Evolutionary conservation across 1,284 basidiomycete species (phyloP).

Genomic region (Rhodotorula mucilaginosa): DNA sequence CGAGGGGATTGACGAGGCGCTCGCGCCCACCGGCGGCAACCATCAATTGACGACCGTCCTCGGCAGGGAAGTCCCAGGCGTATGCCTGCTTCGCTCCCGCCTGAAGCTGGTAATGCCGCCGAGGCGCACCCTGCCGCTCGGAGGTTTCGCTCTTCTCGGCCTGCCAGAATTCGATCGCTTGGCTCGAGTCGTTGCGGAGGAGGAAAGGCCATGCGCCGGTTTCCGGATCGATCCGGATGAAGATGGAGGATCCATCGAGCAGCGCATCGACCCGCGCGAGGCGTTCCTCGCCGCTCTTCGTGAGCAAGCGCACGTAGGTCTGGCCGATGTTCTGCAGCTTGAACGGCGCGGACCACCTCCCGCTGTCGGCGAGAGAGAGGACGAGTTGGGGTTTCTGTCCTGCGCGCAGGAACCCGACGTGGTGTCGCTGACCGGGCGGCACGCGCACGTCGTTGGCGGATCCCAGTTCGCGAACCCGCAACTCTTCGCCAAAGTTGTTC

Average conservation of each 20-base stretch:
- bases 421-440: slow-evolving; percentile 63
- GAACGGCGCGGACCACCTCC: slow-evolving; percentile 89
- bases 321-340: slow-evolving; percentile 88
- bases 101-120: slow-evolving; percentile 57
- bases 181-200: slow-evolving; percentile 85
- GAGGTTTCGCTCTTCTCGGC: slow-evolving; percentile 52
- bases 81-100: slow-evolving; percentile 65
- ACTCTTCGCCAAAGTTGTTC: slow-evolving; percentile 68
- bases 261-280: slow-evolving; percentile 79
- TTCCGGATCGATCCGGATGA: slow-evolving; percentile 70
- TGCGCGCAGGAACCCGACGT: slow-evolving; percentile 67
- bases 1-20: slow-evolving; percentile 86
- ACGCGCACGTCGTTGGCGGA: slow-evolving; percentile 52
- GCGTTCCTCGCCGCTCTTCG: slow-evolving; percentile 54
- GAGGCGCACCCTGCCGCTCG: slow-evolving; percentile 35
- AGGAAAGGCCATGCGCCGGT: slow-evolving; percentile 80
- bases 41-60: slow-evolving; percentile 76
- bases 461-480: slow-evolving; percentile 84
- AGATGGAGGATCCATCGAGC: slow-evolving; percentile 85
- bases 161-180: slow-evolving; percentile 71
- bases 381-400: slow-evolving; percentile 65
- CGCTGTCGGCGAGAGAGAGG: slow-evolving; percentile 74
- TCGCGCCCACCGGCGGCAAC: slow-evolving; percentile 61
- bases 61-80: slow-evolving; percentile 93
- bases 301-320: slow-evolving; percentile 70